Evolutionary conservation across 2,329 filamentous ascomycete genomes (phyloP).

Genomic region (Beauveria rudraprayagi): DNA sequence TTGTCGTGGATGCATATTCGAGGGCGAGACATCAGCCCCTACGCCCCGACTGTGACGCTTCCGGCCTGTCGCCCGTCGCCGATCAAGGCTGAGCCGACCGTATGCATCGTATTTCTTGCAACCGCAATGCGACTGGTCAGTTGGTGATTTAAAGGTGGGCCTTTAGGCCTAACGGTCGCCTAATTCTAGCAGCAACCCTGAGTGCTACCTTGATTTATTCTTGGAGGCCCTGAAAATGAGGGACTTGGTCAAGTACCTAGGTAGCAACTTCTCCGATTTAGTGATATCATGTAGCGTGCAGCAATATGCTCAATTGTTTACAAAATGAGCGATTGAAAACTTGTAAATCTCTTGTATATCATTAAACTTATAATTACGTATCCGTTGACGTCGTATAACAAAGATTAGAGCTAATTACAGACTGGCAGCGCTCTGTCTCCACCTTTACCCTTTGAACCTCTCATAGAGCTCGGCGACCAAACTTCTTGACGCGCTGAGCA

Average conservation of each 20-base stretch:
- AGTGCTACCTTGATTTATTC: too few species aligned
- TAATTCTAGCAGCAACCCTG: not conserved
- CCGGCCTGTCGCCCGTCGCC: not conserved
- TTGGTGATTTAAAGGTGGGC: not conserved
- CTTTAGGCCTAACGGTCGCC: not conserved
- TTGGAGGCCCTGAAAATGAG: not conserved
- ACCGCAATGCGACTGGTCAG: not conserved
- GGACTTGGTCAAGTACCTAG: too few species aligned
- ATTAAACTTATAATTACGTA: constrained; percentile 1
- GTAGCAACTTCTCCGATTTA: not conserved
- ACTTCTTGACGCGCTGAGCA: constrained; percentile 40
- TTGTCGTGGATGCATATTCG: not conserved
- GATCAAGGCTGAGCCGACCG: constrained; percentile 1
- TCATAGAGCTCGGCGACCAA: constrained; percentile 22
- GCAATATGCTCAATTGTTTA: not conserved
- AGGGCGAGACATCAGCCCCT: too few species aligned
- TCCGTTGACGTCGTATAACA: not conserved
- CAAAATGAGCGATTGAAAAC: not conserved
- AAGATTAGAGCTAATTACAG: not conserved
- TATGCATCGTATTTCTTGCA: constrained; percentile 10
- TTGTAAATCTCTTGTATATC: not conserved
- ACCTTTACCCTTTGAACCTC: not conserved
- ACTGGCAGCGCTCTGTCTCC: not conserved
- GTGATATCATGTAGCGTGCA: not conserved
- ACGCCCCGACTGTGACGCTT: not conserved